phyloP scores from a whole-genome alignment of 2,329 filamentous ascomycete genomes.

The Fusarium oligoseptatum region DNA sequence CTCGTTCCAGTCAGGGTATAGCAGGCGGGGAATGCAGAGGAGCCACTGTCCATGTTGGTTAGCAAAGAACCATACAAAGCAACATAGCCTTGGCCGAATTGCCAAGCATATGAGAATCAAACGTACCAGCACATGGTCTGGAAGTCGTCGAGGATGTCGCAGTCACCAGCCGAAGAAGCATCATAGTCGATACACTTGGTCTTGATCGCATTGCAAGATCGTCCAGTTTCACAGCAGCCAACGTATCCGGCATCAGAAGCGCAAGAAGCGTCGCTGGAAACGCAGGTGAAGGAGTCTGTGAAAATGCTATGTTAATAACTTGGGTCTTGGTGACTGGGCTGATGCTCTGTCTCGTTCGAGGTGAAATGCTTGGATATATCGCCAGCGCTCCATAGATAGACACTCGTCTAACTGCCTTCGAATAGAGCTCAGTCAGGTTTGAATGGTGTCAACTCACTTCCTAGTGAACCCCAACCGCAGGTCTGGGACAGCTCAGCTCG shows the following conservation, averaged over 20 bases:
- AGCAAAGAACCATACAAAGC: slow-evolving; percentile 1
- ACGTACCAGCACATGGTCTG: slow-evolving; percentile 55
- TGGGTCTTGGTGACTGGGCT: background rate
- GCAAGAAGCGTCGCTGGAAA: slow-evolving; percentile 45
- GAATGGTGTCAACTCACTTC: slow-evolving; percentile 45
- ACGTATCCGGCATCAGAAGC: slow-evolving; percentile 43
- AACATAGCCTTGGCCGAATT: background rate
- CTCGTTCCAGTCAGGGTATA: slow-evolving; percentile 49
- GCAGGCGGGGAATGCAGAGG: slow-evolving; percentile 36
- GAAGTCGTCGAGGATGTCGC: slow-evolving; percentile 46
- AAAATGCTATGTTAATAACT: background rate
- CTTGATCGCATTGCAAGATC: slow-evolving; percentile 48
- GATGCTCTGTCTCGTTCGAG: background rate
- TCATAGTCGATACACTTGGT: slow-evolving; percentile 51
- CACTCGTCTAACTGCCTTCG: background rate
- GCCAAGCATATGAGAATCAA: background rate
- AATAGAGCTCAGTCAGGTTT: background rate
- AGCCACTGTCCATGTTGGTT: slow-evolving; percentile 30
- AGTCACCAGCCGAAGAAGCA: slow-evolving; percentile 42
- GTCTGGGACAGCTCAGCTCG: slow-evolving; percentile 45
- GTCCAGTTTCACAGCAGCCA: slow-evolving; percentile 50
- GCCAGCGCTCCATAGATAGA: background rate
- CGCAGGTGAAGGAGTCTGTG: slow-evolving; percentile 49
- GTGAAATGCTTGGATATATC: background rate
- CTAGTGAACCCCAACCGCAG: slow-evolving; percentile 49